Evolutionary conservation across 1,284 basidiomycete genomes (phyloP).

Genomic region (Cutaneotrichosporon cavernicola): DNA sequence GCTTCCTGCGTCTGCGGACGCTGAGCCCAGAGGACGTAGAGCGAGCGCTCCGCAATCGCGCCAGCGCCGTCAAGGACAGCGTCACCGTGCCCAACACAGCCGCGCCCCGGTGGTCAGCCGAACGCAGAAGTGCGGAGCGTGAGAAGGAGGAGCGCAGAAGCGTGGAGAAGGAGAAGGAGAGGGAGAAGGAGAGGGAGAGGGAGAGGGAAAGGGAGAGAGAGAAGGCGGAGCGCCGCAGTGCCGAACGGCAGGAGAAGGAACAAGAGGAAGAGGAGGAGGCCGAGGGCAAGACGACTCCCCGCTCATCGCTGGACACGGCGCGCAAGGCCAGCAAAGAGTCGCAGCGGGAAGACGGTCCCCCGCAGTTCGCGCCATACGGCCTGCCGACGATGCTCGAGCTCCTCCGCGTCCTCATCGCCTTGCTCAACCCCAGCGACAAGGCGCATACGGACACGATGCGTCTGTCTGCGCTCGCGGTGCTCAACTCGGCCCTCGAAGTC

Average conservation of each 20-base stretch:
- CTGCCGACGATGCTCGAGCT: slow-evolving; percentile 91
- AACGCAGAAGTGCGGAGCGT: background rate
- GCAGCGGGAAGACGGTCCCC: slow-evolving; percentile 17
- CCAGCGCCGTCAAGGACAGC: slow-evolving; percentile 31
- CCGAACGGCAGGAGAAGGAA: slow-evolving; percentile 1
- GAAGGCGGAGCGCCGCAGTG: slow-evolving; percentile 19
- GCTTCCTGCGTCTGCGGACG: slow-evolving; percentile 71
- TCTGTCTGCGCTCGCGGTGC: slow-evolving; percentile 78
- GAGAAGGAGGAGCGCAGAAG: background rate
- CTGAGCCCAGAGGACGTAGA: slow-evolving; percentile 55
- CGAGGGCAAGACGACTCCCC: slow-evolving; percentile 3
- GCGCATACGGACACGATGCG: slow-evolving; percentile 96
- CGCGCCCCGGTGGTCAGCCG: background rate
- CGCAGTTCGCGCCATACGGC: slow-evolving; percentile 63
- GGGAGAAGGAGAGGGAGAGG: background rate
- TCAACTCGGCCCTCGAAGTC: slow-evolving; percentile 87
- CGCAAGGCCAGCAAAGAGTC: background rate
- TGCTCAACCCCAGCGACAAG: slow-evolving; percentile 89
- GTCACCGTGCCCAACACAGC: slow-evolving; percentile 18
- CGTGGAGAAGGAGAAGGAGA: background rate
- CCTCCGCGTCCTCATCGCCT: slow-evolving; percentile 88
- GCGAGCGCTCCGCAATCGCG: slow-evolving; percentile 30
- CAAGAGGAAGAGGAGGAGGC: slow-evolving; percentile 15
- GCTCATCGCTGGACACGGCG: background rate
- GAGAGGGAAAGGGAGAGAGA: no score